These are phyloP conservation scores for Aspergillus brunneoviolaceus DNA, from an alignment of 2,329 filamentous ascomycete genomes.

Conservation along the genomic window DNA sequence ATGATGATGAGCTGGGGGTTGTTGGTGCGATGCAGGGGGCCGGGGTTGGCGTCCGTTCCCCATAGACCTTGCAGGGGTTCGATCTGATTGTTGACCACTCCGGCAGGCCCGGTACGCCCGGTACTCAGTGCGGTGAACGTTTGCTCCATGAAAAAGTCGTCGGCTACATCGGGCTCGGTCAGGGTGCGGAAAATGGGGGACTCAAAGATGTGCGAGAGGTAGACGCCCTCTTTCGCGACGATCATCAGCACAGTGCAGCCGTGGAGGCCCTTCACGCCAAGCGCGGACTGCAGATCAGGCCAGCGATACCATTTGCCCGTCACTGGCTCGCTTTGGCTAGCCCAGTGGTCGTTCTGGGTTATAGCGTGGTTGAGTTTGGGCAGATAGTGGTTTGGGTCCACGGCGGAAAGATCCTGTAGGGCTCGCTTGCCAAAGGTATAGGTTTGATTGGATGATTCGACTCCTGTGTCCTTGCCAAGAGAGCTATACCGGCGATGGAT, in stretches of 20 bases:
- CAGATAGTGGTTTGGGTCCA: background rate
- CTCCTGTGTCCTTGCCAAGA: background rate
- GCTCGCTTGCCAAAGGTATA: background rate
- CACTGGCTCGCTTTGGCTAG: background rate
- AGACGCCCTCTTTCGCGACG: background rate
- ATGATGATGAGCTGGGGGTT: background rate
- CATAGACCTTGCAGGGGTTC: background rate
- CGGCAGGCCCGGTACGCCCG: background rate
- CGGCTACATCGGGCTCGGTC: background rate
- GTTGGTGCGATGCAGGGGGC: background rate
- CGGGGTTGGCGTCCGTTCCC: background rate
- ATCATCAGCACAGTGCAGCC: slow-evolving; percentile 6
- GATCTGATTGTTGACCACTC: background rate
- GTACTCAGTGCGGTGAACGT: background rate
- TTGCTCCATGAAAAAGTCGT: background rate
- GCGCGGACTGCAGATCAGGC: background rate
- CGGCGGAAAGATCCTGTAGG: background rate
- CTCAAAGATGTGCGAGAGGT: slow-evolving; percentile 8
- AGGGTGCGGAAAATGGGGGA: background rate
- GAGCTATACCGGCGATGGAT: background rate
- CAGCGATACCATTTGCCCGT: slow-evolving; percentile 3
- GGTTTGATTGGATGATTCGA: background rate
- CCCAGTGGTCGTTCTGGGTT: background rate
- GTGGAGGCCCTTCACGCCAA: slow-evolving; percentile 3
- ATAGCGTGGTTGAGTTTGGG: background rate